phyloP scores from a whole-genome alignment of 306 rosid species.

The Dryas drummondii region DNA sequence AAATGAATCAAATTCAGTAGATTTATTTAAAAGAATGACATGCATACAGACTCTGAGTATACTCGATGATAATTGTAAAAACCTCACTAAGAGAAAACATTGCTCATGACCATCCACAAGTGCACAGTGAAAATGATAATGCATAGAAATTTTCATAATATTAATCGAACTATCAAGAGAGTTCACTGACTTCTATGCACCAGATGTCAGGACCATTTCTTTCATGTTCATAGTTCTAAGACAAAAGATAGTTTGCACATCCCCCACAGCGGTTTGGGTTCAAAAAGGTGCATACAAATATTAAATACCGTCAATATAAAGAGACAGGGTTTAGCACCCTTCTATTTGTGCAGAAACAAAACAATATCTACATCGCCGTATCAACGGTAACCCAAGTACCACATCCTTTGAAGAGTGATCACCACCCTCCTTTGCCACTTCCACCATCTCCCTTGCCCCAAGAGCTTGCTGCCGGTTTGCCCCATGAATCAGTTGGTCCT shows the following conservation, averaged over 20 bases:
- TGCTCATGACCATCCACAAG: background rate
- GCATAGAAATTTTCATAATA: background rate
- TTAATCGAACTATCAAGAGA: no score
- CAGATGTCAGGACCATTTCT: background rate
- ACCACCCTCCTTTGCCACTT: conserved; percentile 56
- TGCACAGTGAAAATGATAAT: background rate
- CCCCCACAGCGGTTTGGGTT: background rate
- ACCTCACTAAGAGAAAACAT: no score
- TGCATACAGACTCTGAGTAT: no score
- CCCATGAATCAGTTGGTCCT: conserved; percentile 15
- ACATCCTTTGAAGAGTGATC: conserved; percentile 14
- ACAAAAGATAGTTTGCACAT: background rate
- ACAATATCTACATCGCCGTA: background rate
- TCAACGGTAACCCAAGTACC: background rate
- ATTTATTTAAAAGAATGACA: no score
- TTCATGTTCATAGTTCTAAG: background rate
- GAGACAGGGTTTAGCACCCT: background rate
- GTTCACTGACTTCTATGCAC: no score
- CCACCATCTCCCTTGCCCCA: conserved; percentile 41
- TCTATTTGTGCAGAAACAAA: background rate
- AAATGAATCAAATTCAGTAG: no score
- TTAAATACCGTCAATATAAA: background rate
- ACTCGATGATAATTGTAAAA: no score
- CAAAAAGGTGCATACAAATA: background rate
- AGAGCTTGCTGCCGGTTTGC: conserved; percentile 36